These are phyloP conservation scores for Coelastrella sp. DNA, from an alignment of 139 green algal genomes.

Conservation along the genomic window DNA sequence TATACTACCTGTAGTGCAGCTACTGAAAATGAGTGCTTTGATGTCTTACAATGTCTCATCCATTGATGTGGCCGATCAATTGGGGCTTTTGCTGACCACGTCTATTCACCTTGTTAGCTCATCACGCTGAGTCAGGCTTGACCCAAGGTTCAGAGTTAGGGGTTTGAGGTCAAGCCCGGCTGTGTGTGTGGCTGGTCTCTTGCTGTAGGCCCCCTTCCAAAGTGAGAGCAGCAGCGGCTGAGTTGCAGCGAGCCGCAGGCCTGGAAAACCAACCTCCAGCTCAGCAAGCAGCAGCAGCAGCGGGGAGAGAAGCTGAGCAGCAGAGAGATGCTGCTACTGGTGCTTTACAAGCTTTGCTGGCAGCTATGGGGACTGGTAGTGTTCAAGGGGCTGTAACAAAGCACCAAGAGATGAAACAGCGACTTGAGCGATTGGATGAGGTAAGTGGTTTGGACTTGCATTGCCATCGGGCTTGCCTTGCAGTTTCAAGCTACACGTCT, in stretches of 20 bases:
- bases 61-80: too few species aligned
- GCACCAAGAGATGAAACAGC: conserved; percentile 20
- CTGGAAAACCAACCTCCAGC: background rate
- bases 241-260: background rate
- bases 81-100: too few species aligned
- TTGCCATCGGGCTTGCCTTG: too few species aligned
- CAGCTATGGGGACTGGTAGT: background rate
- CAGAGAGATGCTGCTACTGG: background rate
- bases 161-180: too few species aligned
- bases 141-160: too few species aligned
- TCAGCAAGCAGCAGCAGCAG: conserved; percentile 2
- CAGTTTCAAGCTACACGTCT: too few species aligned
- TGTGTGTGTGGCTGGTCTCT: background rate
- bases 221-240: background rate
- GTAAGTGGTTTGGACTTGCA: background rate
- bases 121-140: too few species aligned
- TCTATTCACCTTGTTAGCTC: too few species aligned
- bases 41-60: too few species aligned
- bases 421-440: conserved; percentile 24
- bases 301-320: background rate
- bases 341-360: conserved; percentile 28
- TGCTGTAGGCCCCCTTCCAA: conserved; percentile 11
- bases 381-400: background rate
- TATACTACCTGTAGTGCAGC: too few species aligned
- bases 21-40: too few species aligned